Conservation (phyloP, 495 filamentous ascomycete species). For the Podospora pseudoanserina region DNA sequence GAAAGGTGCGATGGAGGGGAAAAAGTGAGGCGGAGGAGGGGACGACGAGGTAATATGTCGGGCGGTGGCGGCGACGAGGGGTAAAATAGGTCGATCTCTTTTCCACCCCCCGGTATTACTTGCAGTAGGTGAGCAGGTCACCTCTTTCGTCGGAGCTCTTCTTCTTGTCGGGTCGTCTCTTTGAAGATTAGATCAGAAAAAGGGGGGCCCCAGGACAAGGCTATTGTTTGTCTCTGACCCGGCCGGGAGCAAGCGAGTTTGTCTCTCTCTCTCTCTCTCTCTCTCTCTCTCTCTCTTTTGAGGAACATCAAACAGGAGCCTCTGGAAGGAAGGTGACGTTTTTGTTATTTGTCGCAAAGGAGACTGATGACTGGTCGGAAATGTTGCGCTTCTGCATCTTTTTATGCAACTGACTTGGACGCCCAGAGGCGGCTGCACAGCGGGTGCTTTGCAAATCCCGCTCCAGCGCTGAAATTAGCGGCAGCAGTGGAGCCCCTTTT, state of each 20-base stretch:
- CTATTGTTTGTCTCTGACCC: background rate
- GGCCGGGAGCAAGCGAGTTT: background rate
- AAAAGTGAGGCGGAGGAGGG: background rate
- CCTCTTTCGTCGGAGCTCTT: too few relatives aligned
- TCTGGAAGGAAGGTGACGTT: too few relatives aligned
- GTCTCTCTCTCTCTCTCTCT: too few relatives aligned
- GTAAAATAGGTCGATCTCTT: background rate
- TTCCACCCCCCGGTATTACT: background rate
- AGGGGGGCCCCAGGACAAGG: background rate
- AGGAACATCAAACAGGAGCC: too few relatives aligned
- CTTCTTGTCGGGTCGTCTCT: too few relatives aligned
- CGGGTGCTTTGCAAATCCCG: background rate
- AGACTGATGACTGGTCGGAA: background rate
- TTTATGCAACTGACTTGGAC: background rate
- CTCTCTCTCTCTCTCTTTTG: background rate
- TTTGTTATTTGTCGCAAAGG: background rate
- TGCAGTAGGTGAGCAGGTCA: background rate
- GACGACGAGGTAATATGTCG: background rate
- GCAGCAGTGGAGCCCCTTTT: background rate
- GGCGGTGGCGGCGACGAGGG: slow-evolving; percentile 5
- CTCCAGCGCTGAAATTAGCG: background rate
- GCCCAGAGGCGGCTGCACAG: background rate
- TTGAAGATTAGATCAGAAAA: too few relatives aligned
- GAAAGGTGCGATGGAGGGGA: background rate
- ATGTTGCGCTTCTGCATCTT: background rate